These are phyloP conservation scores for Coccomyxa sp. DNA, from an alignment of 139 green algal genomes.

Conservation along the genomic window DNA sequence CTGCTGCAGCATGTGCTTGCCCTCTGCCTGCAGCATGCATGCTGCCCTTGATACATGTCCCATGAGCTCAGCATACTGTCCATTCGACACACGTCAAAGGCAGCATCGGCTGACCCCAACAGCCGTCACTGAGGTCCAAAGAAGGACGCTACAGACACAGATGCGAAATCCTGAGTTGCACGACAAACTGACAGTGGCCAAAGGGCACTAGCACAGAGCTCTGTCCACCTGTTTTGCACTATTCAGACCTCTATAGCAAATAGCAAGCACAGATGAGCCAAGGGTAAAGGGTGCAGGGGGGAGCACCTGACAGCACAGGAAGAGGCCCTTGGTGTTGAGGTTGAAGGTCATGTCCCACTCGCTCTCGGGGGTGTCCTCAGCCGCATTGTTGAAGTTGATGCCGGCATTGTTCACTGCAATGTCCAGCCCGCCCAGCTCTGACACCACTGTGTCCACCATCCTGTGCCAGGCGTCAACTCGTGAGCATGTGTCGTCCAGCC, in stretches of 20 bases:
- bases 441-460: slow-evolving; percentile 34
- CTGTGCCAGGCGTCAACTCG: slow-evolving; percentile 13
- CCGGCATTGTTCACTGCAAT: slow-evolving; percentile 51
- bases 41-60: neutral
- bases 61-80: neutral
- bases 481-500: too few relatives aligned
- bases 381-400: slow-evolving; percentile 43
- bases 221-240: neutral
- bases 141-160: neutral
- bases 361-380: slow-evolving; percentile 33
- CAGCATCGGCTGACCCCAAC: too few relatives aligned
- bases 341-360: slow-evolving; percentile 45
- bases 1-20: slow-evolving; percentile 31
- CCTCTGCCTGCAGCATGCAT: slow-evolving; percentile 29
- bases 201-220: neutral
- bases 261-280: neutral
- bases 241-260: neutral
- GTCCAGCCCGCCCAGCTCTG: slow-evolving; percentile 30
- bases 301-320: slow-evolving; percentile 38
- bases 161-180: neutral
- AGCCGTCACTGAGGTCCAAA: too few relatives aligned
- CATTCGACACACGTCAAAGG: too few relatives aligned
- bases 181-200: neutral
- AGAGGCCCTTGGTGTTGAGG: slow-evolving; percentile 48
- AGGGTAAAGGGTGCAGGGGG: neutral